Percentiles rank a stretch among this genome's conserved stretches.
Conservation (phyloP, 129 eudicot species). For the Erigeron canadensis region DNA sequence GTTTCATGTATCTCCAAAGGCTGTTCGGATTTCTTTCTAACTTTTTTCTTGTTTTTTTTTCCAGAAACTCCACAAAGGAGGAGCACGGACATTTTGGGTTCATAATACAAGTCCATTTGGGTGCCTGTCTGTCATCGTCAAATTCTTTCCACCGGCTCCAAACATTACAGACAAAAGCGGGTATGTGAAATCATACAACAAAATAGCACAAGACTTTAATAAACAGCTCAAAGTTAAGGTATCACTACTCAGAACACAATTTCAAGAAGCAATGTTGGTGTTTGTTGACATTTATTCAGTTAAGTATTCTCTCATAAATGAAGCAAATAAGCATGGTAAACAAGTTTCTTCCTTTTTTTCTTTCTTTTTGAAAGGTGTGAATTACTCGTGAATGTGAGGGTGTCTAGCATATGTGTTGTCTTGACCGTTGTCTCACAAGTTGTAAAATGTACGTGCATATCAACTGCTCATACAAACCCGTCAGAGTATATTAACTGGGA, state of each 20-base stretch:
- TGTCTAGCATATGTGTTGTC: no score
- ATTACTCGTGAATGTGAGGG: no score
- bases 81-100: slow-evolving; percentile 62
- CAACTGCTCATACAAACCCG: no score
- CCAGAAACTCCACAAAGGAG: slow-evolving; percentile 51
- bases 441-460: no score
- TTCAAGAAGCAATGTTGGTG: slow-evolving; percentile 36
- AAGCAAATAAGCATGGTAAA: slow-evolving; percentile 49
- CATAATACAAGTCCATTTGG: slow-evolving; percentile 67
- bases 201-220: slow-evolving; percentile 56
- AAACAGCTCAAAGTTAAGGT: slow-evolving; percentile 47
- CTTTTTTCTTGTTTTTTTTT: not conserved
- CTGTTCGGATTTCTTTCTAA: not conserved
- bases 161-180: slow-evolving; percentile 48
- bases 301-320: slow-evolving; percentile 49
- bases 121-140: slow-evolving; percentile 45
- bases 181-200: slow-evolving; percentile 55
- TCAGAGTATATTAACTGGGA: no score
- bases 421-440: no score
- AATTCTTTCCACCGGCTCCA: slow-evolving; percentile 38
- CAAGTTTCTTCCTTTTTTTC: no score
- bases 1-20: no score
- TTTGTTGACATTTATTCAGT: slow-evolving; percentile 54
- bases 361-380: no score
- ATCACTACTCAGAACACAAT: slow-evolving; percentile 36